Evolutionary conservation across 495 filamentous ascomycete species (phyloP).

Genomic region (Tuber microsphaerosporum): DNA sequence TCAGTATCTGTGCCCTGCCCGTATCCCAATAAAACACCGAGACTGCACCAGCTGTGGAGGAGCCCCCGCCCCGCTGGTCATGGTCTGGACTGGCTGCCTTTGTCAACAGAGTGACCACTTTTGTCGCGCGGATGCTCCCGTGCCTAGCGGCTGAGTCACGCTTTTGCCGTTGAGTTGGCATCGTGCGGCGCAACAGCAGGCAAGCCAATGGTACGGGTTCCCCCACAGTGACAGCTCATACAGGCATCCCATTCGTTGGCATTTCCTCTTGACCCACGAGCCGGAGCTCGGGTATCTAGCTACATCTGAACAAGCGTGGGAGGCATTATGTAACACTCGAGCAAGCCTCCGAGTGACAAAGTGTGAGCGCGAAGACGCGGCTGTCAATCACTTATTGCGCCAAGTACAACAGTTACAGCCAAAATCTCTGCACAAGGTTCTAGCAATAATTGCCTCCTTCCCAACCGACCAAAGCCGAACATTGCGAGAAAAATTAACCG

Average conservation of each 20-base stretch:
- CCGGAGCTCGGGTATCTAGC: background rate
- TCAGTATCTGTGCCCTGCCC: background rate
- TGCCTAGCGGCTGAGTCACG: background rate
- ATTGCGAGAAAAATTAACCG: background rate
- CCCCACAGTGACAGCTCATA: background rate
- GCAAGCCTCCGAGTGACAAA: background rate
- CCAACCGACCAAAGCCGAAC: background rate
- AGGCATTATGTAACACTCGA: background rate
- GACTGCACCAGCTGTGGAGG: background rate
- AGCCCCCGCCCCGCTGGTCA: background rate
- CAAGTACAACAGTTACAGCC: background rate
- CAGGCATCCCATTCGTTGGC: background rate
- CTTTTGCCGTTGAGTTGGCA: conserved; percentile 1
- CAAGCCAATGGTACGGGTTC: background rate
- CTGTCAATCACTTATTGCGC: background rate
- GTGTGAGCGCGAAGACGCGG: background rate
- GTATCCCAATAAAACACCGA: background rate
- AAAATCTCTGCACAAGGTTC: background rate
- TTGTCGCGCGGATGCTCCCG: background rate
- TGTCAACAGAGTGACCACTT: background rate
- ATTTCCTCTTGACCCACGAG: background rate
- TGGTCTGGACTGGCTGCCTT: background rate
- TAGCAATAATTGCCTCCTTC: background rate
- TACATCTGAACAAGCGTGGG: background rate
- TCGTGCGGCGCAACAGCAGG: background rate